Conservation (phyloP, 305 asterid species). For the Fraxinus baroniana region DNA sequence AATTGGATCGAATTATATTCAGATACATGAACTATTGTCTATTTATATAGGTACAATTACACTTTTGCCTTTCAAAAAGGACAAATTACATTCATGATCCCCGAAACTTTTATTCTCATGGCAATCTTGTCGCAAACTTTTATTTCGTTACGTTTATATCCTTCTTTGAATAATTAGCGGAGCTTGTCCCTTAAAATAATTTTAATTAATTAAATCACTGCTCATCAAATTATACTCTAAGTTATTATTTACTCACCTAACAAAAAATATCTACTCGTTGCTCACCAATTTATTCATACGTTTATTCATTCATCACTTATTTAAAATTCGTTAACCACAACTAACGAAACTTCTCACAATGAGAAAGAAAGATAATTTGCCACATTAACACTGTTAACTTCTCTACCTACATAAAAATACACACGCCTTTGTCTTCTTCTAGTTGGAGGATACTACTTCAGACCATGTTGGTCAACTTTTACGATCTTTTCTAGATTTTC, state of each 20-base stretch:
- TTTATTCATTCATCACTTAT: neutral
- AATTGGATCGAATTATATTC: neutral
- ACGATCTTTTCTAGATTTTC: conserved; percentile 10
- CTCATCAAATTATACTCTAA: neutral
- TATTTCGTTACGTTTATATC: neutral
- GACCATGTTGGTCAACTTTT: conserved; percentile 65
- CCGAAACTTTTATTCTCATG: neutral
- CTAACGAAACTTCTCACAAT: neutral
- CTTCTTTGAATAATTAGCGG: neutral
- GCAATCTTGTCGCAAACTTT: neutral
- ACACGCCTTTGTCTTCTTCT: conserved; percentile 50
- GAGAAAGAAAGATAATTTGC: neutral
- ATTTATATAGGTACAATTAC: neutral
- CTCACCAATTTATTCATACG: neutral
- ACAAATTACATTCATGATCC: neutral
- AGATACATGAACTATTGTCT: neutral
- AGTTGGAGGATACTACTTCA: conserved; percentile 85
- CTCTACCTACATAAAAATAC: neutral
- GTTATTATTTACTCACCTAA: neutral
- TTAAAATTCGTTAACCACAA: neutral
- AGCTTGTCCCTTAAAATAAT: neutral
- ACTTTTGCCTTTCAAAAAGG: neutral
- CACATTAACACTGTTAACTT: neutral
- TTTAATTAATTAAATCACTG: too few relatives aligned
- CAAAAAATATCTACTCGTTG: neutral